Evolutionary conservation across 352 stramenopile species (phyloP).

Genomic region (Phytophthora fragariaefolia): DNA sequence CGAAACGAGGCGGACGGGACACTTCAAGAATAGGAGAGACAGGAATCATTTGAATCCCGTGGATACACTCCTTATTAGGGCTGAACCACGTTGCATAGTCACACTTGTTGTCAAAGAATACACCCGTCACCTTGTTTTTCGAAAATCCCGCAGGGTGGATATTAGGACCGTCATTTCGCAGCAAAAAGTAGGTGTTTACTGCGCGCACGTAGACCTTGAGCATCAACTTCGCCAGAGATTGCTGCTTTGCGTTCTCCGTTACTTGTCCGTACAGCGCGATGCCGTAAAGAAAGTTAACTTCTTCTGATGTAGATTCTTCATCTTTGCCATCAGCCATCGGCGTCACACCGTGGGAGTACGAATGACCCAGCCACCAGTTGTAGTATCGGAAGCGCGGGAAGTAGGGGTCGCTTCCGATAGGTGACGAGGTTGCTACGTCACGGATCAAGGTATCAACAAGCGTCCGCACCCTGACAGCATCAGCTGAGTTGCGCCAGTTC

Average conservation of each 20-base stretch:
- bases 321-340: constrained; percentile 77
- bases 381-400: constrained; percentile 70
- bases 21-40: constrained; percentile 61
- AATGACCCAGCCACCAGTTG: constrained; percentile 74
- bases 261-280: constrained; percentile 55
- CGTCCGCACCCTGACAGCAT: constrained; percentile 45
- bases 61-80: constrained; percentile 75
- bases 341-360: constrained; percentile 74
- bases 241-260: constrained; percentile 50
- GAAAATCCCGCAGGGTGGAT: constrained; percentile 60
- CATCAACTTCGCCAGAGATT: constrained; percentile 56
- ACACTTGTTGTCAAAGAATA: constrained; percentile 83
- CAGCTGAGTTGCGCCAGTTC: constrained; percentile 44
- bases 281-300: constrained; percentile 76
- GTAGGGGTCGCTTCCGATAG: constrained; percentile 39
- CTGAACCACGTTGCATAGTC: constrained; percentile 84
- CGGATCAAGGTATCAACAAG: constrained; percentile 62
- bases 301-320: constrained; percentile 73
- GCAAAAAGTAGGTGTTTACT: constrained; percentile 76
- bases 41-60: constrained; percentile 81
- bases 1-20: constrained; percentile 47
- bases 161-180: constrained; percentile 43
- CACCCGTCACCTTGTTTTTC: constrained; percentile 74
- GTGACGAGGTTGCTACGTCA: constrained; percentile 49
- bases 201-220: constrained; percentile 63